Percentiles rank a stretch among this genome's conserved stretches.
These are phyloP conservation scores for Cladophialophora exuberans DNA, from an alignment of 2,329 filamentous ascomycete genomes.

Conservation along the genomic window DNA sequence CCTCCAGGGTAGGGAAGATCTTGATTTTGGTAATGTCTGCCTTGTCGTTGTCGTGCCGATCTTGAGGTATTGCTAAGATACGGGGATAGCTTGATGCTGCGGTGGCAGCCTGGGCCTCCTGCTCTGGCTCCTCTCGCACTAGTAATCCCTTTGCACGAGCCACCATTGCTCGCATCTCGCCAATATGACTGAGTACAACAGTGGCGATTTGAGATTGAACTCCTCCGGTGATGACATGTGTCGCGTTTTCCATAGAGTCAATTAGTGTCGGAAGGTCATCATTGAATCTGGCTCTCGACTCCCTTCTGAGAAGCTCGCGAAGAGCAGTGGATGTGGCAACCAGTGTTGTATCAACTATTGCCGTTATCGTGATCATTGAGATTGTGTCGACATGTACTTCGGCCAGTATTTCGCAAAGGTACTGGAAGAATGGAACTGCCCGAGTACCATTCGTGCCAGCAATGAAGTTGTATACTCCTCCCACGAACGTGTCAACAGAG, in stretches of 20 bases:
- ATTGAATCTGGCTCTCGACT: conserved; percentile 26
- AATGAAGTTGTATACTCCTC: conserved; percentile 48
- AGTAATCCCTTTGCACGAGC: conserved; percentile 18
- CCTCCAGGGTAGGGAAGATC: conserved; percentile 54
- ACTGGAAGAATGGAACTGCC: conserved; percentile 36
- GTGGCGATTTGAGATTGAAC: conserved; percentile 31
- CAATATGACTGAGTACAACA: conserved; percentile 6
- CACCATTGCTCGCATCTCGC: conserved; percentile 18
- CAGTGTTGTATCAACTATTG: conserved; percentile 26
- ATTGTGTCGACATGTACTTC: conserved; percentile 5
- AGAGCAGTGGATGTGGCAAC: conserved; percentile 26
- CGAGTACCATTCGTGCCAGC: conserved; percentile 57
- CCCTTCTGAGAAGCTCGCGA: conserved; percentile 33
- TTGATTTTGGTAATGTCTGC: conserved; percentile 50
- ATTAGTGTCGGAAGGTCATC: conserved; percentile 33
- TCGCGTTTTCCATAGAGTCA: conserved; percentile 14
- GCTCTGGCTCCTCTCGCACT: conserved; percentile 1
- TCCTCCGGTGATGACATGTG: not conserved
- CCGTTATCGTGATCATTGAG: conserved; percentile 20
- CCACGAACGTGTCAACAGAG: conserved; percentile 41
- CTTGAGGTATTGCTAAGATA: conserved; percentile 6
- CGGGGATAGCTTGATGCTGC: conserved; percentile 8
- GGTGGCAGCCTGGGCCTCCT: not conserved
- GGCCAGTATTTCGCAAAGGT: conserved; percentile 28
- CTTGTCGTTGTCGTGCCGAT: conserved; percentile 57